Evolutionary conservation across 176 grass and related monocot species (phyloP).

Genomic region (Thalia dealbata): DNA sequence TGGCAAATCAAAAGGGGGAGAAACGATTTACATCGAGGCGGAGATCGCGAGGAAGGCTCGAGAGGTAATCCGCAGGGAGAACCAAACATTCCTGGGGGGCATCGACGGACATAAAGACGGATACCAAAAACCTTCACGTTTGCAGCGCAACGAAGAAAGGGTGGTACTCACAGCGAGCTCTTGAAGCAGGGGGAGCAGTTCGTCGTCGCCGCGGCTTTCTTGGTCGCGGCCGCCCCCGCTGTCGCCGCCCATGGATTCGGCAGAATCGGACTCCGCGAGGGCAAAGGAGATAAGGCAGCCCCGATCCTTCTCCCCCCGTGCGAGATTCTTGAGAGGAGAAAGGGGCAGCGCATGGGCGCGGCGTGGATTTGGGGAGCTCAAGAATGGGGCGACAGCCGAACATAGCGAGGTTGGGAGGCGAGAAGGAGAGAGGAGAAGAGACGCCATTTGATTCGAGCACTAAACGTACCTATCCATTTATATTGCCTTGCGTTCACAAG

Average conservation of each 20-base stretch:
- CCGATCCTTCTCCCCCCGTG: background rate
- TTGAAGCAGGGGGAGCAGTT: conserved; percentile 41
- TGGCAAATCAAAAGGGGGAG: background rate
- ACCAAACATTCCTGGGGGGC: conserved; percentile 38
- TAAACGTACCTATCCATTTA: no score
- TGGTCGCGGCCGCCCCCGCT: background rate
- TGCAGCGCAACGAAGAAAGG: background rate
- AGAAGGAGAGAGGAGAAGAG: conserved; percentile 29
- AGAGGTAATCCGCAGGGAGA: conserved; percentile 59
- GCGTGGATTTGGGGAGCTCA: background rate
- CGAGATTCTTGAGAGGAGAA: background rate
- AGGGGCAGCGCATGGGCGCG: background rate
- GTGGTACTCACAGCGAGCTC: conserved; percentile 36
- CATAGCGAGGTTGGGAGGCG: conserved; percentile 1
- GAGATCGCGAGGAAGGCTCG: conserved; percentile 55
- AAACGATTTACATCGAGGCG: conserved; percentile 39
- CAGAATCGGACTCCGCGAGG: conserved; percentile 41
- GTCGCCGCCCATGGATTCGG: conserved; percentile 29
- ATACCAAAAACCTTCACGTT: background rate
- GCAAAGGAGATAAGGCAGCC: conserved; percentile 25
- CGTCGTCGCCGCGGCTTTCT: conserved; percentile 6
- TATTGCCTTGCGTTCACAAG: no score
- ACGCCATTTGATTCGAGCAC: conserved; percentile 32
- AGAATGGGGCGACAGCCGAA: conserved; percentile 11
- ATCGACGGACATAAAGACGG: background rate